Evolutionary conservation across 805 yeast species (phyloP).

Genomic region (Candida ipomoeae): DNA sequence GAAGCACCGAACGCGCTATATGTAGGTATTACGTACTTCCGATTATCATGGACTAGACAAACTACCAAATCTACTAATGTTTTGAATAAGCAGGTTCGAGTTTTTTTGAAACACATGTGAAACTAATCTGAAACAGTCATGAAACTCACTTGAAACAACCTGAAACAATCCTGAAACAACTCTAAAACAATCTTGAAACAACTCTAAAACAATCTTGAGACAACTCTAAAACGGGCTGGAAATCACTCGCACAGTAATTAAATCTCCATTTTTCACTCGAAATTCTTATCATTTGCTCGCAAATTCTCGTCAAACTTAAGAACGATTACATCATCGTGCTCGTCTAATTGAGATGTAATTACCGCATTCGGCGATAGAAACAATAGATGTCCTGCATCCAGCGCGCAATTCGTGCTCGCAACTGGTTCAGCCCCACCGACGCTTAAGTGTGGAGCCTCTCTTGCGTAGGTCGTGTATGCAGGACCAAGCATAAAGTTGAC

Average conservation of each 20-base stretch:
- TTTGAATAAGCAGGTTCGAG: not conserved
- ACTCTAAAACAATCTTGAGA: no score
- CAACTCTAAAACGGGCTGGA: not conserved
- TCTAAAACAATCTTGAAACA: no score
- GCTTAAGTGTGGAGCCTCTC: no score
- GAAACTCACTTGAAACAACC: not conserved
- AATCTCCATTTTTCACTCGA: not conserved
- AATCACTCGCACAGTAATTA: not conserved
- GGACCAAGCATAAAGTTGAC: no score
- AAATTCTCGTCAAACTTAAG: not conserved
- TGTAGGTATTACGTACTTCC: no score
- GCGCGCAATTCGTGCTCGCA: not conserved
- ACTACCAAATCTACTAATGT: no score
- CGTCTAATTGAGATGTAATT: not conserved
- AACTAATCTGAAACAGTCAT: not conserved
- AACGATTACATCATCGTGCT: not conserved
- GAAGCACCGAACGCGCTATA: not conserved
- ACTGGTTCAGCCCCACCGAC: not conserved
- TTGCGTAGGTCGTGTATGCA: no score
- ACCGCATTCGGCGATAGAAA: not conserved
- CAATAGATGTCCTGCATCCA: not conserved
- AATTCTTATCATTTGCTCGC: not conserved
- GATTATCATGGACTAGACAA: no score
- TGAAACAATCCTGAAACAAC: not conserved
- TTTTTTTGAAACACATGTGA: not conserved